Percentiles rank a stretch among this genome's conserved stretches.
Conservation (phyloP, 345 rosid species). For the Lenwebbia sp. region DNA sequence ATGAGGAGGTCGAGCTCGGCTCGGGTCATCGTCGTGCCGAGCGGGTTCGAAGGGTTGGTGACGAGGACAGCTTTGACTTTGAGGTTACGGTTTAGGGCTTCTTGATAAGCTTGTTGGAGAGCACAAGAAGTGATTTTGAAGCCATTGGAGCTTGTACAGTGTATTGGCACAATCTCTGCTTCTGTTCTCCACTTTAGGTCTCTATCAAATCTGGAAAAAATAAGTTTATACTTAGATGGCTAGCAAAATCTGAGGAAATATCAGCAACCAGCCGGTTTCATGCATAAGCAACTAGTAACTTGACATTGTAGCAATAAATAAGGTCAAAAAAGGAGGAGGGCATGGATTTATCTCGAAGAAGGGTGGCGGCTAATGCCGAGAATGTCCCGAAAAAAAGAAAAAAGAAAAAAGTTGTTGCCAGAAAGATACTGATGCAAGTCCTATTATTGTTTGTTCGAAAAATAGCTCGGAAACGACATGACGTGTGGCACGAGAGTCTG, state of each 20-base stretch:
- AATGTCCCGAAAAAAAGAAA: neutral
- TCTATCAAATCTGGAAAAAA: constrained; percentile 33
- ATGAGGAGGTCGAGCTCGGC: constrained; percentile 53
- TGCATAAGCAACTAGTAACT: neutral
- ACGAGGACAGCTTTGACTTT: constrained; percentile 20
- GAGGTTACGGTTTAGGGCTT: constrained; percentile 4
- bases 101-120: constrained; percentile 1
- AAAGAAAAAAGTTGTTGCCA: neutral
- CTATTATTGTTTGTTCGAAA: neutral
- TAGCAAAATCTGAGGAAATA: neutral
- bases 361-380: neutral
- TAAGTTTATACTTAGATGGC: neutral
- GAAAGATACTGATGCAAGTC: neutral
- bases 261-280: neutral
- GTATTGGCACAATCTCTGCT: constrained; percentile 36
- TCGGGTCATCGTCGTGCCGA: constrained; percentile 19
- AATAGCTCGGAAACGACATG: neutral
- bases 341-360: neutral
- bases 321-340: neutral
- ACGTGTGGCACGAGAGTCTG: neutral
- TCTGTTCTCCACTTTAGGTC: constrained; percentile 55
- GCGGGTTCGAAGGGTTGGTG: constrained; percentile 15
- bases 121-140: constrained; percentile 34
- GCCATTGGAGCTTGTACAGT: constrained; percentile 38
- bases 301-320: neutral